These are phyloP conservation scores for Boletus speciosus DNA, from an alignment of 768 basidiomycete species.

Conservation along the genomic window DNA sequence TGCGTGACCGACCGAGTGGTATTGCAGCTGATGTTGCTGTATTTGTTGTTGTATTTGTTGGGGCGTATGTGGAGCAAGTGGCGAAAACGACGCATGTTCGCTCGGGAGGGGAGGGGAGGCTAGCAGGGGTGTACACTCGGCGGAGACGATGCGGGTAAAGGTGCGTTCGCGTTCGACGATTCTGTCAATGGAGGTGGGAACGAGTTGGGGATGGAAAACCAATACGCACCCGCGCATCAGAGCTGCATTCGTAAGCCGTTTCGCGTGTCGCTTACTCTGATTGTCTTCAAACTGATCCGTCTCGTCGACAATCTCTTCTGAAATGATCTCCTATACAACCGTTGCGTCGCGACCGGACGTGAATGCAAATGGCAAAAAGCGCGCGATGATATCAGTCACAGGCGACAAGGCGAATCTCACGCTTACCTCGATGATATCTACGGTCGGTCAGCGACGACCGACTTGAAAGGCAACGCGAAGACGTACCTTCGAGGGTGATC, in stretches of 20 bases:
- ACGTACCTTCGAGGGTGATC: conserved; percentile 77
- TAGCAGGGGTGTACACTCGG: conserved; percentile 39
- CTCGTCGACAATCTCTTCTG: conserved; percentile 94
- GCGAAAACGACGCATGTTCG: conserved; percentile 9
- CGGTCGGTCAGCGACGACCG: not conserved
- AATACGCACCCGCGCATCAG: conserved; percentile 69
- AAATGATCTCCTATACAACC: conserved; percentile 75
- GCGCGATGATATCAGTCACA: not conserved
- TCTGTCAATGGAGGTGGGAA: conserved; percentile 25
- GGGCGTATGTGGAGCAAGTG: conserved; percentile 11
- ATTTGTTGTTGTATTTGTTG: conserved; percentile 19
- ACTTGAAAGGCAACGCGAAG: not conserved
- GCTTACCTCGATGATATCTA: conserved; percentile 71
- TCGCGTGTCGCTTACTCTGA: conserved; percentile 70
- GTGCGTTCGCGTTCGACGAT: conserved; percentile 54
- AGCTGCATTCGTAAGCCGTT: conserved; percentile 64
- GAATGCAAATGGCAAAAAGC: not conserved
- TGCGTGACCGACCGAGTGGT: not conserved
- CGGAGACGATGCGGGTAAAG: conserved; percentile 23
- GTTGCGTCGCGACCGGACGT: too few relatives aligned
- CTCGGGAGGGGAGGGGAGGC: conserved; percentile 6
- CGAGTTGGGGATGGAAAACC: too few relatives aligned
- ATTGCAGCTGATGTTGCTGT: conserved; percentile 15
- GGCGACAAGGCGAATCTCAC: not conserved
- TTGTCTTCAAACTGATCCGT: conserved; percentile 91